phyloP scores from a whole-genome alignment of 345 rosid species.

The Orychophragmus violaceus region DNA sequence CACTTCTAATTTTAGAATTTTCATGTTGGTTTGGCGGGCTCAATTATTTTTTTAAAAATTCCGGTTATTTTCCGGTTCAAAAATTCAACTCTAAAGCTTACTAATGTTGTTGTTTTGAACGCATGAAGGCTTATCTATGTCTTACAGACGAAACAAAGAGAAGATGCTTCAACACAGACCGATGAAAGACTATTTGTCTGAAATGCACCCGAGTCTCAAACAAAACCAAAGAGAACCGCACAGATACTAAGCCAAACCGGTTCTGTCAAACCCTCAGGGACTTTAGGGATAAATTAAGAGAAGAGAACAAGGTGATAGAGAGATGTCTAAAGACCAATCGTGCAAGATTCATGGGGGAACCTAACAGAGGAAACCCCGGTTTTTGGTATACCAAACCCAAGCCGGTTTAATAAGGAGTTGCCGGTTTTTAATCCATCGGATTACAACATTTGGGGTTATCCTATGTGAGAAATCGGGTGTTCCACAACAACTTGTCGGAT shows the following conservation, averaged over 20 bases:
- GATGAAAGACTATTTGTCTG: constrained; percentile 46
- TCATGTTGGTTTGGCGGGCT: background rate
- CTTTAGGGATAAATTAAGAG: constrained; percentile 57
- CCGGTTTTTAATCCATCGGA: constrained; percentile 70
- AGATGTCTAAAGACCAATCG: constrained; percentile 53
- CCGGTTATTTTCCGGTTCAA: constrained; percentile 1
- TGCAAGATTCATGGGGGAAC: constrained; percentile 27
- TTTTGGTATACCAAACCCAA: background rate
- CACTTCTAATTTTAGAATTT: background rate
- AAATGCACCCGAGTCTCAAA: constrained; percentile 49
- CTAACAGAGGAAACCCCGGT: constrained; percentile 16
- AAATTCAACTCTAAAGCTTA: background rate
- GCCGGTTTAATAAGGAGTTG: constrained; percentile 37
- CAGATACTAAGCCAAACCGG: constrained; percentile 20
- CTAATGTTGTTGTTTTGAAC: background rate
- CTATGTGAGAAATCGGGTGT: constrained; percentile 56
- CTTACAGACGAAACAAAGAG: constrained; percentile 59
- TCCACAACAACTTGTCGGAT: constrained; percentile 37
- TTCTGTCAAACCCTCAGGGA: constrained; percentile 37
- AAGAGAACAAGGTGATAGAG: constrained; percentile 78
- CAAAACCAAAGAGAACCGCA: constrained; percentile 19
- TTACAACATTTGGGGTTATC: constrained; percentile 56
- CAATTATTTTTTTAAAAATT: background rate
- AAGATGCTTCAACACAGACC: constrained; percentile 49
- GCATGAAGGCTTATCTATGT: constrained; percentile 65